Evolutionary conservation across 1,284 basidiomycete species (phyloP).

Genomic region (Papiliotrema flavescens): DNA sequence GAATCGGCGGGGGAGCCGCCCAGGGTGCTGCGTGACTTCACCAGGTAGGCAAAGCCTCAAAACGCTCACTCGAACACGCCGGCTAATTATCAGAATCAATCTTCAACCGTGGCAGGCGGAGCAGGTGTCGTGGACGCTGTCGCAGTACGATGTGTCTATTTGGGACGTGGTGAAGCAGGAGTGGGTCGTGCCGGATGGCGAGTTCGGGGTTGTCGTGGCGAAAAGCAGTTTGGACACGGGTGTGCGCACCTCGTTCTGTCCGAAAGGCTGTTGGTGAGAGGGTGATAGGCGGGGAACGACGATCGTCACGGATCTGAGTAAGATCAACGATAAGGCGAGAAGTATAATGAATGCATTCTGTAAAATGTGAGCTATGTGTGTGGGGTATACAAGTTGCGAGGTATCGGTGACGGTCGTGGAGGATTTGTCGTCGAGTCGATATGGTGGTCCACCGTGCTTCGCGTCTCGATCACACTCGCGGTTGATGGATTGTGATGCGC

Average conservation of each 20-base stretch:
- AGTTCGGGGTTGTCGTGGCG: constrained; percentile 40
- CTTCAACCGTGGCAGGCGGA: constrained; percentile 38
- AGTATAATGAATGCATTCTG: not conserved
- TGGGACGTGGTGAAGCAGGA: constrained; percentile 47
- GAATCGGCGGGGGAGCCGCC: constrained; percentile 44
- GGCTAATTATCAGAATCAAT: constrained; percentile 28
- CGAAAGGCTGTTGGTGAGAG: not conserved
- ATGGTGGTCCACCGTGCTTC: no score
- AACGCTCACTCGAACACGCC: not conserved
- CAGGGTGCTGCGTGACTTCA: constrained; percentile 44
- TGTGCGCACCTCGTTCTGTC: constrained; percentile 7
- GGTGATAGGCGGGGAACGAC: not conserved
- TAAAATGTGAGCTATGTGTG: not conserved
- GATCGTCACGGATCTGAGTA: not conserved
- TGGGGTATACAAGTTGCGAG: no score
- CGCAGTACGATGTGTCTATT: constrained; percentile 47
- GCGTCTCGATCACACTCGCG: no score
- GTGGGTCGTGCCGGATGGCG: constrained; percentile 47
- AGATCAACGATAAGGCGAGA: not conserved
- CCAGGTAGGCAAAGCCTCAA: constrained; percentile 5
- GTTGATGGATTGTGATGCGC: no score
- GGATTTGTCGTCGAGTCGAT: no score
- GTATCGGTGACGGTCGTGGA: no score
- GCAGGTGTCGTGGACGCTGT: constrained; percentile 43
- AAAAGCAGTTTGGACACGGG: constrained; percentile 25